A percentile compares a stretch with the other conserved stretches of the same genome.
Evolutionary conservation across 257 asterid species (phyloP).

Genomic region (Striga asiatica): DNA sequence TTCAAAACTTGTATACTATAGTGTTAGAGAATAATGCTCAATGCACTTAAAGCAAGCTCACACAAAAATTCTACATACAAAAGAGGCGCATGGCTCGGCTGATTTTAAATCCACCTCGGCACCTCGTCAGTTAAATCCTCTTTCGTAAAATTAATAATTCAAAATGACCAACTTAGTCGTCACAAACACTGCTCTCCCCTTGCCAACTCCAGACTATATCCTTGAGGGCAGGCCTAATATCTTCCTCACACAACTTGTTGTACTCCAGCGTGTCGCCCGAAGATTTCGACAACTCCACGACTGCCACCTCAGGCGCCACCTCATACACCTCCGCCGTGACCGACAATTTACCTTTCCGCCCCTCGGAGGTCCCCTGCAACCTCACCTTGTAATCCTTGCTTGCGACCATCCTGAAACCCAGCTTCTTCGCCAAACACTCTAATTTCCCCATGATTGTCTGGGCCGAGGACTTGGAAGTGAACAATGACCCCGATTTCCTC

Average conservation of each 20-base stretch:
- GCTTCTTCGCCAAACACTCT: constrained; percentile 49
- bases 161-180: constrained; percentile 24
- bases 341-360: constrained; percentile 57
- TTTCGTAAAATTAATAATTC: too few relatives aligned
- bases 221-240: constrained; percentile 59
- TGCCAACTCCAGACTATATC: constrained; percentile 98
- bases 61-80: too few relatives aligned
- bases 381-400: constrained; percentile 49
- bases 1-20: too few relatives aligned
- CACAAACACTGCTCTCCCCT: constrained; percentile 41
- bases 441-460: constrained; percentile 37
- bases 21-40: too few relatives aligned
- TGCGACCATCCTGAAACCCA: constrained; percentile 27
- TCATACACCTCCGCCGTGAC: constrained; percentile 66
- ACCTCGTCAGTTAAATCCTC: neutral
- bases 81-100: too few relatives aligned
- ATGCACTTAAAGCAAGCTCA: too few relatives aligned
- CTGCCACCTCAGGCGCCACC: constrained; percentile 79
- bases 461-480: constrained; percentile 58
- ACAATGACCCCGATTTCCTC: constrained; percentile 43
- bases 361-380: constrained; percentile 59
- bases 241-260: constrained; percentile 61
- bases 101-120: too few relatives aligned
- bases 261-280: constrained; percentile 85
- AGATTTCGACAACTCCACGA: constrained; percentile 65